Evolutionary conservation across 495 filamentous ascomycete genomes (phyloP).

Genomic region (Penicillium pulvis): DNA sequence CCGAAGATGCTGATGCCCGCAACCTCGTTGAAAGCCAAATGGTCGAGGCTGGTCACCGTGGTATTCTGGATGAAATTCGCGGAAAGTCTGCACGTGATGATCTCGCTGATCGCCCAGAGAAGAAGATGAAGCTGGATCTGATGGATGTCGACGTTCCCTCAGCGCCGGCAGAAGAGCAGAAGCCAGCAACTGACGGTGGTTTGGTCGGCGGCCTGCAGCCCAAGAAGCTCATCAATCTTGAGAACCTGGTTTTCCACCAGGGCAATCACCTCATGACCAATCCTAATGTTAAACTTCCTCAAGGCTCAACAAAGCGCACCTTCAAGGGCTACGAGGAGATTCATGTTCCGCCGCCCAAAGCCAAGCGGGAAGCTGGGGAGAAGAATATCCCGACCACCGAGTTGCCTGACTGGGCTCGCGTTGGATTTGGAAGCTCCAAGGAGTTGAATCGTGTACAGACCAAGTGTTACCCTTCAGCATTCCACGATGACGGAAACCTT

Average conservation of each 20-base stretch:
- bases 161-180: slow-evolving; percentile 52
- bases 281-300: slow-evolving; percentile 89
- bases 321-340: slow-evolving; percentile 99
- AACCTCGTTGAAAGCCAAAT: slow-evolving; percentile 84
- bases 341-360: slow-evolving; percentile 89
- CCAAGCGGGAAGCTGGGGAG: slow-evolving; percentile 77
- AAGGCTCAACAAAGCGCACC: slow-evolving; percentile 89
- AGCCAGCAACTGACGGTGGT: slow-evolving; percentile 58
- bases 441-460: slow-evolving; percentile 95
- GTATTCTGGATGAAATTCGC: slow-evolving; percentile 82
- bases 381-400: slow-evolving; percentile 78
- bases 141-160: slow-evolving; percentile 90
- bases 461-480: slow-evolving; percentile 86
- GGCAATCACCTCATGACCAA: slow-evolving; percentile 99
- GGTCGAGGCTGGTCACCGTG: slow-evolving; percentile 79
- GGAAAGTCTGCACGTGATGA: slow-evolving; percentile 63
- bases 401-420: slow-evolving; percentile 87
- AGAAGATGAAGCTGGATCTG: slow-evolving; percentile 79
- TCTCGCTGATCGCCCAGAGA: slow-evolving; percentile 56
- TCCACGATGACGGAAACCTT: slow-evolving; percentile 95
- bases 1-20: slow-evolving; percentile 77
- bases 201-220: slow-evolving; percentile 87
- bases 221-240: slow-evolving; percentile 82
- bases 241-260: slow-evolving; percentile 96
- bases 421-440: slow-evolving; percentile 77